A percentile compares a stretch with the other conserved stretches of the same genome.
Evolutionary conservation across 441 rosid genomes (phyloP).

Genomic region (Adansonia rubrostipa): DNA sequence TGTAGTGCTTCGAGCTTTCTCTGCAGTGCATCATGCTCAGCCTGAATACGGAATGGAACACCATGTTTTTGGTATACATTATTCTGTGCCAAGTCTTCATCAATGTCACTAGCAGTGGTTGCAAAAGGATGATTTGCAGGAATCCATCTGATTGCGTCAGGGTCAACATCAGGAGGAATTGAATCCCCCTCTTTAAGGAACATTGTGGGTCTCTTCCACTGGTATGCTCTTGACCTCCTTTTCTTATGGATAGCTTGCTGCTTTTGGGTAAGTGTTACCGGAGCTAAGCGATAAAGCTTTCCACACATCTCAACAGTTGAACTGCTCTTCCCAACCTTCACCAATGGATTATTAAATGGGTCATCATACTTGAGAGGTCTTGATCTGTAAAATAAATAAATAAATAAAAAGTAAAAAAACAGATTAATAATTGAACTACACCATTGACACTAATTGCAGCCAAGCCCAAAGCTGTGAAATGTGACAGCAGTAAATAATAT

Average conservation of each 20-base stretch:
- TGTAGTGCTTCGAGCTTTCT: conserved; percentile 84
- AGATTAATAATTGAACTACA: conserved; percentile 2
- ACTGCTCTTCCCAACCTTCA: conserved; percentile 73
- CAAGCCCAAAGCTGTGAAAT: not conserved
- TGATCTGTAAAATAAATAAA: conserved; percentile 50
- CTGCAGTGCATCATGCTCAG: conserved; percentile 95
- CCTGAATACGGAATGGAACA: conserved; percentile 86
- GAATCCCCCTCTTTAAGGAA: conserved; percentile 93
- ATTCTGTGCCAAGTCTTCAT: conserved; percentile 87
- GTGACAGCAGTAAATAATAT: not conserved
- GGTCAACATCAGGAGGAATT: conserved; percentile 86
- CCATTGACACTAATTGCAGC: not conserved
- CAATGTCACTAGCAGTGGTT: conserved; percentile 78
- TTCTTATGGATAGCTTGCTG: conserved; percentile 80
- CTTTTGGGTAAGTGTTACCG: conserved; percentile 78
- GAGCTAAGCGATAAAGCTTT: conserved; percentile 81
- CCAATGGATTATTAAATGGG: conserved; percentile 90
- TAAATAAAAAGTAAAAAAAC: not conserved
- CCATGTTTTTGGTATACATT: conserved; percentile 95
- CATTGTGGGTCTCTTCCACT: conserved; percentile 88
- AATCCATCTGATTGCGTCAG: conserved; percentile 92
- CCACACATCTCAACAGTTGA: conserved; percentile 93
- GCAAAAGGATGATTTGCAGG: conserved; percentile 98
- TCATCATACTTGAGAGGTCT: conserved; percentile 83
- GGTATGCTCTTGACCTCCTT: conserved; percentile 93